Evolutionary conservation across 2,329 filamentous ascomycete species (phyloP).

Genomic region (Trichoderma simmonsii): DNA sequence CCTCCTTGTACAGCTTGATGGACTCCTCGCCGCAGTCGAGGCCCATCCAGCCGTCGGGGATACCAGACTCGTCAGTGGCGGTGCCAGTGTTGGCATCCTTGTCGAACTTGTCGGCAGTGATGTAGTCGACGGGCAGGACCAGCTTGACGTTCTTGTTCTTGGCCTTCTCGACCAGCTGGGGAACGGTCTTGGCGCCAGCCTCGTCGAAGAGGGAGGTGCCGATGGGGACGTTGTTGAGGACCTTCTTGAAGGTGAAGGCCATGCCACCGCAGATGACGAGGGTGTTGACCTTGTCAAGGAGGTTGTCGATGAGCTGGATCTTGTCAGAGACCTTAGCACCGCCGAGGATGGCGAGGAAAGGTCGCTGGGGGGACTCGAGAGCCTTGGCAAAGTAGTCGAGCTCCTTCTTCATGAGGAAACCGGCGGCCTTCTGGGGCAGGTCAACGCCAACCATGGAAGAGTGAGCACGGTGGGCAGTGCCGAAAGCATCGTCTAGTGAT

Average conservation of each 20-base stretch:
- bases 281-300: constrained; percentile 96
- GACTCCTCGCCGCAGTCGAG: constrained; percentile 91
- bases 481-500: constrained; percentile 85
- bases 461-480: constrained; percentile 96
- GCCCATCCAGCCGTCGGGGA: constrained; percentile 97
- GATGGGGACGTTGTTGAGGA: constrained; percentile 84
- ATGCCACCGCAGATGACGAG: constrained; percentile 96
- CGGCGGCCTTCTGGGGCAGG: constrained; percentile 92
- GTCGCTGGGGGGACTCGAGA: constrained; percentile 86
- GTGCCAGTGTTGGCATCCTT: constrained; percentile 76
- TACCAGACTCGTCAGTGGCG: constrained; percentile 82
- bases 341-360: constrained; percentile 97
- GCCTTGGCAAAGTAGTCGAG: constrained; percentile 99
- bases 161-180: constrained; percentile 85
- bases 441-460: constrained; percentile 98
- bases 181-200: constrained; percentile 87
- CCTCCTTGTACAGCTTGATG: constrained; percentile 80
- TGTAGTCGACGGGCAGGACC: constrained; percentile 89
- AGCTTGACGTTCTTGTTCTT: constrained; percentile 95
- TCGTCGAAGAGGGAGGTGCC: constrained; percentile 92
- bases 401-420: constrained; percentile 99
- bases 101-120: constrained; percentile 93
- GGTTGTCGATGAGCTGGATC: constrained; percentile 99
- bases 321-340: constrained; percentile 99
- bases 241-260: constrained; percentile 99